phyloP scores from a whole-genome alignment of 306 rosid genomes.

The Vigna trinervia region DNA sequence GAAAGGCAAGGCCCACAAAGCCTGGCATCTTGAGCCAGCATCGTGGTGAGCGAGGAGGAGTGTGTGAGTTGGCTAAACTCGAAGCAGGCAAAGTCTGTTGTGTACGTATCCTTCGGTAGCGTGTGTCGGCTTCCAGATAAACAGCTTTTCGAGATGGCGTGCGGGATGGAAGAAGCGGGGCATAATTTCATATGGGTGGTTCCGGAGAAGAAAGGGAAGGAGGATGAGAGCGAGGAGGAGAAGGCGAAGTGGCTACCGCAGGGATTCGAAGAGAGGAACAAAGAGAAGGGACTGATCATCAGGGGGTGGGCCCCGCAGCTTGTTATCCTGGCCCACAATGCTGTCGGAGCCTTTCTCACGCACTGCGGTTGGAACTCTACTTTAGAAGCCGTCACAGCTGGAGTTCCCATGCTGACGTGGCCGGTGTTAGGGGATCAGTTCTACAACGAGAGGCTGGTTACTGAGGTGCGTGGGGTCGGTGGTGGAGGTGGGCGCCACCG shows the following conservation, averaged over 20 bases:
- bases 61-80: constrained; percentile 46
- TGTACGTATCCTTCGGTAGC: constrained; percentile 37
- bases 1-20: constrained; percentile 23
- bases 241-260: constrained; percentile 17
- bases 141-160: constrained; percentile 33
- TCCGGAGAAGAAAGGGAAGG: constrained; percentile 15
- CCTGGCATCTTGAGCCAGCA: constrained; percentile 52
- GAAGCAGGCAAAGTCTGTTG: constrained; percentile 23
- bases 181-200: constrained; percentile 35
- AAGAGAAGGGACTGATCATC: background rate
- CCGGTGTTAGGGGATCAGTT: constrained; percentile 29
- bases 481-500: constrained; percentile 40
- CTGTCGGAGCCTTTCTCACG: background rate
- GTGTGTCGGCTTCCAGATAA: background rate
- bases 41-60: constrained; percentile 36
- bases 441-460: constrained; percentile 38
- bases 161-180: background rate
- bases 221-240: background rate
- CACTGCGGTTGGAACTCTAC: constrained; percentile 43
- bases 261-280: constrained; percentile 34
- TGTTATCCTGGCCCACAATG: background rate
- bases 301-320: constrained; percentile 40
- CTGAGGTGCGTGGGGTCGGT: constrained; percentile 29
- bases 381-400: background rate
- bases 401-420: constrained; percentile 42